These are phyloP conservation scores for Blastocystis hominis DNA, from an alignment of 352 stramenopile species.

Conservation along the genomic window DNA sequence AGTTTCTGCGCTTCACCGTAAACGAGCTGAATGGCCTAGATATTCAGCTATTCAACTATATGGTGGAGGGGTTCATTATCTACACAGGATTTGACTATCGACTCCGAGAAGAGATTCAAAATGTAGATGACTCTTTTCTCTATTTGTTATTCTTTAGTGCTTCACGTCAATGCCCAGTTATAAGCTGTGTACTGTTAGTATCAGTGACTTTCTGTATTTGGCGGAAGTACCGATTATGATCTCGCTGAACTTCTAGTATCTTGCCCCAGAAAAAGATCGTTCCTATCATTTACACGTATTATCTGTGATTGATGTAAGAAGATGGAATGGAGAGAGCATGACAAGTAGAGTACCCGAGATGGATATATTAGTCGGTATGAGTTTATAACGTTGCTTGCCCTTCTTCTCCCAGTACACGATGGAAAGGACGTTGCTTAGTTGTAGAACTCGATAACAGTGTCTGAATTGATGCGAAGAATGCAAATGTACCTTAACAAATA, in stretches of 20 bases:
- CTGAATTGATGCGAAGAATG: neutral
- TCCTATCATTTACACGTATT: neutral
- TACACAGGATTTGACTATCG: neutral
- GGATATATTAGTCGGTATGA: slow-evolving; percentile 1
- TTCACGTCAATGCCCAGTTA: slow-evolving; percentile 1
- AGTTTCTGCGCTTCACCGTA: slow-evolving; percentile 7
- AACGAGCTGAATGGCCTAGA: slow-evolving; percentile 4
- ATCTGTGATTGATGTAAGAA: neutral
- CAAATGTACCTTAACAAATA: slow-evolving; percentile 39
- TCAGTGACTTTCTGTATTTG: slow-evolving; percentile 18
- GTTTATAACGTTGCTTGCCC: neutral
- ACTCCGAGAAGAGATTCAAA: neutral
- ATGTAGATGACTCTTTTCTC: too few species aligned
- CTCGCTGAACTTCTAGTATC: neutral
- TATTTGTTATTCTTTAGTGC: too few species aligned
- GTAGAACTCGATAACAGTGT: neutral
- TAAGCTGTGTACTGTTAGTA: neutral
- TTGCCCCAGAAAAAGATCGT: neutral
- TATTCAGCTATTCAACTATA: slow-evolving; percentile 33
- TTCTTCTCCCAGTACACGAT: neutral
- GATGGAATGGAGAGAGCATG: neutral
- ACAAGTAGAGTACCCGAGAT: neutral
- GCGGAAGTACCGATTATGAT: neutral
- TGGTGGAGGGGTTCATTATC: neutral
- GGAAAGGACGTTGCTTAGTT: too few species aligned